Percentiles rank a stretch among this genome's conserved stretches.
Conservation (phyloP, 768 basidiomycete genomes). For the Termitomyces sp. region DNA sequence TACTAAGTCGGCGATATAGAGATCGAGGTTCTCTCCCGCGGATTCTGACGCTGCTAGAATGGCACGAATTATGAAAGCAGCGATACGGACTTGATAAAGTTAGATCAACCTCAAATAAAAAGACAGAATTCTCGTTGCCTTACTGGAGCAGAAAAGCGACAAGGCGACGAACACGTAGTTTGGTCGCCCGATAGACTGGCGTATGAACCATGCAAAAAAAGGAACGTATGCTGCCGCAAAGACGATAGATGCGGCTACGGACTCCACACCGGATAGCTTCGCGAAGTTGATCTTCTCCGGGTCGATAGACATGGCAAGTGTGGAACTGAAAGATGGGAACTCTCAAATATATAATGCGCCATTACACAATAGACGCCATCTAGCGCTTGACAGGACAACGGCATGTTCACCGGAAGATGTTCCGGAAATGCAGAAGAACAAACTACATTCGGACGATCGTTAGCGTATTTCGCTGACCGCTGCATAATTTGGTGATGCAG, state of each 20-base stretch:
- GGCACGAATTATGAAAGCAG: conserved; percentile 35
- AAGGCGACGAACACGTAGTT: conserved; percentile 29
- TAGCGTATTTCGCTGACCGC: not conserved
- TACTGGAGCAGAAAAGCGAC: conserved; percentile 32
- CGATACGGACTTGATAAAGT: conserved; percentile 27
- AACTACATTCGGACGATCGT: not conserved
- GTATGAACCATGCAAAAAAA: conserved; percentile 23
- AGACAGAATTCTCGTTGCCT: conserved; percentile 9
- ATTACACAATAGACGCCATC: not conserved
- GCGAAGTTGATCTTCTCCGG: conserved; percentile 25
- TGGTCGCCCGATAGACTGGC: conserved; percentile 22
- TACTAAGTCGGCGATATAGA: conserved; percentile 33
- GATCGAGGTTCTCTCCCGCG: conserved; percentile 23
- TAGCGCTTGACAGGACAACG: not conserved
- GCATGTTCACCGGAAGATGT: not conserved
- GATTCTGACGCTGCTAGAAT: conserved; percentile 24
- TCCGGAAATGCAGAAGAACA: not conserved
- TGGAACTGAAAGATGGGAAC: not conserved
- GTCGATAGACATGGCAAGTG: not conserved
- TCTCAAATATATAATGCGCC: not conserved
- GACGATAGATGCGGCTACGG: conserved; percentile 26
- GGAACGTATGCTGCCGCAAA: conserved; percentile 30
- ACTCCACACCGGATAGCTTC: conserved; percentile 24
- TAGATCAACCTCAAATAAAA: not conserved
- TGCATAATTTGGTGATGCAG: not conserved